A percentile compares a stretch with the other conserved stretches of the same genome.
Conservation (phyloP, 106 monocot genomes). For the Posidonia australis region DNA sequence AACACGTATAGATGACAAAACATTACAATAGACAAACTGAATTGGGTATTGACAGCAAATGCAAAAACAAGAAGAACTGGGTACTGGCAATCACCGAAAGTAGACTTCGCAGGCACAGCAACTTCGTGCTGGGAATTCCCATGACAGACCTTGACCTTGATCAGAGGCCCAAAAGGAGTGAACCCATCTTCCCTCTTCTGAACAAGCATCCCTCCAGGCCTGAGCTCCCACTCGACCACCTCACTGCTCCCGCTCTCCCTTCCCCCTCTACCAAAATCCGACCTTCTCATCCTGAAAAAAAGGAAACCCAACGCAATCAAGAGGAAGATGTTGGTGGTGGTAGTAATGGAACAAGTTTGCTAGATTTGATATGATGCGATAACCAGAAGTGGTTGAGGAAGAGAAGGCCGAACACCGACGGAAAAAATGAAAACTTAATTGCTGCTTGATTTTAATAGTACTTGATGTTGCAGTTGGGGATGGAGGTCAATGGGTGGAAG, state of each 20-base stretch:
- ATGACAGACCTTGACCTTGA: constrained; percentile 66
- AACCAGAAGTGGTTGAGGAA: too few species aligned
- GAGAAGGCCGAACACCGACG: too few species aligned
- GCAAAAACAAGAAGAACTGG: not conserved
- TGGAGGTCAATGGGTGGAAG: too few species aligned
- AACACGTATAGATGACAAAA: not conserved
- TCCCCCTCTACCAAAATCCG: constrained; percentile 7
- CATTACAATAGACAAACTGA: not conserved
- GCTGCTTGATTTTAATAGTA: too few species aligned
- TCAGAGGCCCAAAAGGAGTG: constrained; percentile 21
- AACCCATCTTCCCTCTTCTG: constrained; percentile 50
- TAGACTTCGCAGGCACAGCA: constrained; percentile 59
- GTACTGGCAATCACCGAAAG: constrained; percentile 48
- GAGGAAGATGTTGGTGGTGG: too few species aligned
- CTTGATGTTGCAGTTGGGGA: too few species aligned
- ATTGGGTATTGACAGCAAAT: not conserved
- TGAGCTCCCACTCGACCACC: constrained; percentile 51
- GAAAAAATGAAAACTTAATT: too few species aligned
- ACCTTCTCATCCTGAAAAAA: constrained; percentile 16
- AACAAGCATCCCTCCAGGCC: constrained; percentile 77
- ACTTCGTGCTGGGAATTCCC: constrained; percentile 48
- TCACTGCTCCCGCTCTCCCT: constrained; percentile 7
- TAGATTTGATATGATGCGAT: too few species aligned
- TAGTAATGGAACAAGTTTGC: too few species aligned
- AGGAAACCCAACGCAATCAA: too few species aligned